Evolutionary conservation across 2,329 filamentous ascomycete genomes (phyloP).

Genomic region (Ustulina deusta): DNA sequence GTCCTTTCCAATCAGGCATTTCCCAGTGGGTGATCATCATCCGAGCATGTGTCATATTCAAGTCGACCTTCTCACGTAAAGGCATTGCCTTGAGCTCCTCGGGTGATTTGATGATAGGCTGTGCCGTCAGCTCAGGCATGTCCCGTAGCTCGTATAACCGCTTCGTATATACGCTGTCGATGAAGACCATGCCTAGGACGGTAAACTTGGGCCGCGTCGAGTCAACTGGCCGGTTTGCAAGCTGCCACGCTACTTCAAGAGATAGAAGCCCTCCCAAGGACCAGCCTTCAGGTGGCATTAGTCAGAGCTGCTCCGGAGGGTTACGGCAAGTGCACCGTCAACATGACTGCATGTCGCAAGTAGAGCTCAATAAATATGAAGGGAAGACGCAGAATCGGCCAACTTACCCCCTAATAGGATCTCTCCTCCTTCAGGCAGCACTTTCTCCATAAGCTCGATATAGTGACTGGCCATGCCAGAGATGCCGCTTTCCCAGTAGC

Average conservation of each 20-base stretch:
- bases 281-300: conserved; percentile 55
- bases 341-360: neutral
- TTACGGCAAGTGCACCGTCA: neutral
- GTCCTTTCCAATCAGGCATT: conserved; percentile 43
- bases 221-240: conserved; percentile 52
- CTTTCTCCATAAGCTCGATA: conserved; percentile 57
- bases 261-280: conserved; percentile 65
- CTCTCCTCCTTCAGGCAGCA: conserved; percentile 53
- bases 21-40: conserved; percentile 49
- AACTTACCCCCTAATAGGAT: conserved; percentile 61
- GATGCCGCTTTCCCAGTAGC: conserved; percentile 64
- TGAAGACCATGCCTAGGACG: conserved; percentile 64
- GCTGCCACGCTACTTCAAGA: conserved; percentile 62
- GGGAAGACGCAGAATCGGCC: neutral
- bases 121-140: conserved; percentile 40
- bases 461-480: conserved; percentile 67
- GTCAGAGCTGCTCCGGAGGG: neutral
- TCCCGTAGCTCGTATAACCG: conserved; percentile 36
- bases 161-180: conserved; percentile 62
- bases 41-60: conserved; percentile 52
- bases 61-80: conserved; percentile 48
- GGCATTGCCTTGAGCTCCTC: conserved; percentile 49
- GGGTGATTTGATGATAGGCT: conserved; percentile 46
- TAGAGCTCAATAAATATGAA: neutral
- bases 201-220: conserved; percentile 48